Conservation (phyloP, 352 stramenopile species). For the Phytopythium litorale region DNA sequence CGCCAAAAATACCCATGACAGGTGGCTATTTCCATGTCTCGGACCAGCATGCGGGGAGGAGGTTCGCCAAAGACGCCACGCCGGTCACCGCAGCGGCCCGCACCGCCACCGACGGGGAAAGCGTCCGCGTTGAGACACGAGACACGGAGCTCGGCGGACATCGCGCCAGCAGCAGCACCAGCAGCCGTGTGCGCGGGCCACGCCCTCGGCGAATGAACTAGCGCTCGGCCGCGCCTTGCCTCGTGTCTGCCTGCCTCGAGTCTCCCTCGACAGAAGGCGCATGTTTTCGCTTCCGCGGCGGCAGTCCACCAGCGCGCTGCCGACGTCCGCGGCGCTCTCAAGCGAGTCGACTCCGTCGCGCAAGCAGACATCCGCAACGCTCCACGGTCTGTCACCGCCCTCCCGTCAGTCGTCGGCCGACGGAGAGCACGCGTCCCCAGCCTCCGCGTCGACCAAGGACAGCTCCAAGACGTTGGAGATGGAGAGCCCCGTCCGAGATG, state of each 20-base stretch:
- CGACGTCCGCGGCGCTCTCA: constrained; percentile 3
- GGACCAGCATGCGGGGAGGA: background rate
- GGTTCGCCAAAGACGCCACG: background rate
- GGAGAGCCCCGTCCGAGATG: background rate
- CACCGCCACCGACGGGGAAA: background rate
- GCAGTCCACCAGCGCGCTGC: constrained; percentile 36
- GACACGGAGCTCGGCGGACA: background rate
- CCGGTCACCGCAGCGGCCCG: background rate
- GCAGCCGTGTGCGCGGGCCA: background rate
- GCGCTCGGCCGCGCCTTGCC: background rate
- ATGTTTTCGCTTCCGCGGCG: constrained; percentile 44
- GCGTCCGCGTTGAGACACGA: background rate
- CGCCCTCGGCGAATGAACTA: constrained; percentile 3
- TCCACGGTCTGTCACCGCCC: background rate
- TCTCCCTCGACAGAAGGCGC: background rate
- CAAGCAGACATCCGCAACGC: background rate
- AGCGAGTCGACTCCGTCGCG: constrained; percentile 1
- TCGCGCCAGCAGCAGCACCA: background rate
- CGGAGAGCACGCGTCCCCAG: constrained; percentile 24
- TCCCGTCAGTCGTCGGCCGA: constrained; percentile 2
- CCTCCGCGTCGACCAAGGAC: constrained; percentile 12
- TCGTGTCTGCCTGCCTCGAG: background rate
- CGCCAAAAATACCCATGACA: background rate
- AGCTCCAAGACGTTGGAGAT: background rate
- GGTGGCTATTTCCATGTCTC: background rate